phyloP scores from a whole-genome alignment of 805 yeast species.

The Candida sphagnicola region DNA sequence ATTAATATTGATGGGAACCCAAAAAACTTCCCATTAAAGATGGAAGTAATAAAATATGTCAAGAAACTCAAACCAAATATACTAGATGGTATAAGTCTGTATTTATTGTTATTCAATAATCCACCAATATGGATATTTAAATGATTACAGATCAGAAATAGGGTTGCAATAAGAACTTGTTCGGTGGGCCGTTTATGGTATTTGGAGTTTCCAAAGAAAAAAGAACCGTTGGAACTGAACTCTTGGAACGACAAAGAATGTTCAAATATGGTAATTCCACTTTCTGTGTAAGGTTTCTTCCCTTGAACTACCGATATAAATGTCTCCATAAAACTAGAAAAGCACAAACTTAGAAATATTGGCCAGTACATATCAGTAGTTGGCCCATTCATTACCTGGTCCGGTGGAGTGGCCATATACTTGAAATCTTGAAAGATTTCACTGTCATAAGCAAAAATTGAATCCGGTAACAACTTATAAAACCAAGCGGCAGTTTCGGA shows the following conservation, averaged over 20 bases:
- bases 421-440: conserved; percentile 14
- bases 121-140: conserved; percentile 62
- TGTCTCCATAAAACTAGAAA: conserved; percentile 63
- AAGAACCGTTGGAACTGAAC: conserved; percentile 40
- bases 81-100: conserved; percentile 61
- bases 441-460: conserved; percentile 21
- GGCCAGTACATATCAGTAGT: conserved; percentile 54
- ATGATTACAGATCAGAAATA: conserved; percentile 58
- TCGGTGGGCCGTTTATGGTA: conserved; percentile 42
- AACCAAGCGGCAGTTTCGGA: conserved; percentile 9
- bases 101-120: conserved; percentile 45
- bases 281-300: conserved; percentile 52
- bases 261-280: conserved; percentile 71
- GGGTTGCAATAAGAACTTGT: conserved; percentile 48
- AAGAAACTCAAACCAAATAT: conserved; percentile 54
- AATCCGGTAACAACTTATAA: conserved; percentile 11
- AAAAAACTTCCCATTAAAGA: conserved; percentile 37
- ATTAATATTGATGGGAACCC: conserved; percentile 54
- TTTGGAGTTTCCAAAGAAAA: conserved; percentile 19
- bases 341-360: conserved; percentile 52
- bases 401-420: conserved; percentile 27
- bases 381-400: conserved; percentile 42
- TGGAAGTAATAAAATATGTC: conserved; percentile 33
- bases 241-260: conserved; percentile 76
- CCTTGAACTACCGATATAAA: conserved; percentile 58